A percentile compares a stretch with the other conserved stretches of the same genome.
phyloP scores from a whole-genome alignment of 2,329 filamentous ascomycete species.

The Cladosporium cucumerinum region DNA sequence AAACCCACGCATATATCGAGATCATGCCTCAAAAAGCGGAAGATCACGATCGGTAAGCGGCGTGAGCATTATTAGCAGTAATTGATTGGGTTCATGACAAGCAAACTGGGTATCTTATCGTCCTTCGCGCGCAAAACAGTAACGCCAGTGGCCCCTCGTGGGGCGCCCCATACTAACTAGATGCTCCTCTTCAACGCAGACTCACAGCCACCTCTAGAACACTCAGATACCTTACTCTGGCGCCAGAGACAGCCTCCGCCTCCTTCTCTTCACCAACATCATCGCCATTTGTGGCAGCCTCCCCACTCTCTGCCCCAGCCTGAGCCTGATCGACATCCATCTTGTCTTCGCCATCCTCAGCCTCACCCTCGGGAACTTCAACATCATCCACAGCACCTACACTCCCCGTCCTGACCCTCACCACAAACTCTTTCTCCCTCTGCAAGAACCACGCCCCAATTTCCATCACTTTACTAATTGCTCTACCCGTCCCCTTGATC shows the following conservation, averaged over 20 bases:
- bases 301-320: background rate
- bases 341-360: slow-evolving; percentile 15
- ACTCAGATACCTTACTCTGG: slow-evolving; percentile 38
- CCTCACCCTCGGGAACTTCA: slow-evolving; percentile 35
- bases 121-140: slow-evolving; percentile 1
- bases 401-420: slow-evolving; percentile 60
- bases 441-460: slow-evolving; percentile 64
- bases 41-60: background rate
- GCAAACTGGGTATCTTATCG: slow-evolving; percentile 8
- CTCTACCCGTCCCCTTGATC: slow-evolving; percentile 63
- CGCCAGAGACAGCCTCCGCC: slow-evolving; percentile 38
- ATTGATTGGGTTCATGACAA: background rate
- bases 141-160: background rate
- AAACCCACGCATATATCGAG: background rate
- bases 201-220: slow-evolving; percentile 36
- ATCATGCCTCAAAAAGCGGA: background rate
- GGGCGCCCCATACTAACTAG: too few species aligned
- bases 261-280: slow-evolving; percentile 12
- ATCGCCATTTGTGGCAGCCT: background rate
- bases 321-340: slow-evolving; percentile 16
- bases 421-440: slow-evolving; percentile 52
- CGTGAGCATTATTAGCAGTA: background rate
- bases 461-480: slow-evolving; percentile 61
- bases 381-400: slow-evolving; percentile 67
- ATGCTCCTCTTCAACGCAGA: slow-evolving; percentile 22